Percentiles rank a stretch among this genome's conserved stretches.
These are phyloP conservation scores for Venturia asperata DNA, from an alignment of 2,329 filamentous ascomycete species.

Conservation along the genomic window DNA sequence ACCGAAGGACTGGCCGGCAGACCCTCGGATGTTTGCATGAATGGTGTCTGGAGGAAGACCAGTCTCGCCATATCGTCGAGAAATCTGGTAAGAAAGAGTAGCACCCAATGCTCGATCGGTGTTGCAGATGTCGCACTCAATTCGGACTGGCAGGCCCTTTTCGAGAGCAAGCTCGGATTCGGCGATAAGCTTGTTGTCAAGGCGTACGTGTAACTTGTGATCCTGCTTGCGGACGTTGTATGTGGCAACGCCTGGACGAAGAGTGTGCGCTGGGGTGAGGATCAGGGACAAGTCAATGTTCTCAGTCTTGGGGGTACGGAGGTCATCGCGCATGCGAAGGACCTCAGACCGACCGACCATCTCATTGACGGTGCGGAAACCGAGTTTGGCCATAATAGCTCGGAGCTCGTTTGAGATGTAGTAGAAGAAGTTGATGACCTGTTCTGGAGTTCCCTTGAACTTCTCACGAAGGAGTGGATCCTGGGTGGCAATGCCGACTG, in stretches of 20 bases:
- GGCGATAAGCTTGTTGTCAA: slow-evolving; percentile 95
- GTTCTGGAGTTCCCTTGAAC: slow-evolving; percentile 86
- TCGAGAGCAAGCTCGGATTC: slow-evolving; percentile 92
- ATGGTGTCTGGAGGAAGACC: slow-evolving; percentile 89
- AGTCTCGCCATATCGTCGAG: slow-evolving; percentile 81
- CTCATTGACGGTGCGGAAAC: slow-evolving; percentile 92
- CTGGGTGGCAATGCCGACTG: slow-evolving; percentile 91
- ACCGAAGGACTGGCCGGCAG: slow-evolving; percentile 93
- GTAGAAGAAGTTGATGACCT: slow-evolving; percentile 99
- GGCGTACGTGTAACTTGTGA: slow-evolving; percentile 81
- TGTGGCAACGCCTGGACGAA: slow-evolving; percentile 86
- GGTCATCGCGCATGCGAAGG: slow-evolving; percentile 78
- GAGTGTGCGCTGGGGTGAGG: slow-evolving; percentile 89
- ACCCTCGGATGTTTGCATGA: slow-evolving; percentile 93
- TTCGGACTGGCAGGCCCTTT: slow-evolving; percentile 85
- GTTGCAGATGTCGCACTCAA: slow-evolving; percentile 94
- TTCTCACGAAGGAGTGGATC: slow-evolving; percentile 92
- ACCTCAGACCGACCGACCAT: slow-evolving; percentile 93
- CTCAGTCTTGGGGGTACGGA: slow-evolving; percentile 79
- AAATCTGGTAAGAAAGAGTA: slow-evolving; percentile 92
- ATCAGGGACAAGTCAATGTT: slow-evolving; percentile 92
- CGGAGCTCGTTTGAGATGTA: slow-evolving; percentile 93
- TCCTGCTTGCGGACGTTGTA: slow-evolving; percentile 99
- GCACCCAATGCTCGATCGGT: slow-evolving; percentile 91
- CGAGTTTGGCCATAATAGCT: slow-evolving; percentile 93